Conservation (phyloP, 2,329 filamentous ascomycete species). For the Venturia asperata region DNA sequence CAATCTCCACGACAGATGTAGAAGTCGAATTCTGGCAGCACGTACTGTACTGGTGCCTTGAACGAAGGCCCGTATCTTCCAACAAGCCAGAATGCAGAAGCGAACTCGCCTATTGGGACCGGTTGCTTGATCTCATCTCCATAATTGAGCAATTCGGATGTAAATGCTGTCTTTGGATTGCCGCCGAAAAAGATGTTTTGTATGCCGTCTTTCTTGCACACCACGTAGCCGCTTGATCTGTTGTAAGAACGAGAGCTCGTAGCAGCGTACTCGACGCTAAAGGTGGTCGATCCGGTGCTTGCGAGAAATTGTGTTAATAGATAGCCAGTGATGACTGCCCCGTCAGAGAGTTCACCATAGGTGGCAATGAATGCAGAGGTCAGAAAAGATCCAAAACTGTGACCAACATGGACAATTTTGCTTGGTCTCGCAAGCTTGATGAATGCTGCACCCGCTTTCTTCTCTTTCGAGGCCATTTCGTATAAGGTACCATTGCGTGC, state of each 20-base stretch:
- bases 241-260: constrained; percentile 22
- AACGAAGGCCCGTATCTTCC: constrained; percentile 26
- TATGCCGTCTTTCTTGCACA: constrained; percentile 25
- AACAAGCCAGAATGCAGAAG: constrained; percentile 23
- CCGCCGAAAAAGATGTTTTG: constrained; percentile 32
- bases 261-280: constrained; percentile 23
- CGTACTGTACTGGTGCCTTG: constrained; percentile 30
- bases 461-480: constrained; percentile 22
- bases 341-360: constrained; percentile 33
- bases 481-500: constrained; percentile 32
- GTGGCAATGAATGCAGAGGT: constrained; percentile 29
- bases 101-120: constrained; percentile 28
- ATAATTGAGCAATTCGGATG: constrained; percentile 28
- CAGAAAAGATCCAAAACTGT: constrained; percentile 33
- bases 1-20: constrained; percentile 34
- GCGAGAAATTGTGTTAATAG: constrained; percentile 25
- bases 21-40: constrained; percentile 26
- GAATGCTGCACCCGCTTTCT: constrained; percentile 21
- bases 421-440: constrained; percentile 25
- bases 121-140: constrained; percentile 32
- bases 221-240: constrained; percentile 25
- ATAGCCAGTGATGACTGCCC: constrained; percentile 36
- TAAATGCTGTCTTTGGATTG: constrained; percentile 24
- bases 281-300: constrained; percentile 22
- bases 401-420: constrained; percentile 34